Base-by-base conservation (phyloP, 176 grass and related monocot genomes). In the Urochloa ruziziensis region DNA sequence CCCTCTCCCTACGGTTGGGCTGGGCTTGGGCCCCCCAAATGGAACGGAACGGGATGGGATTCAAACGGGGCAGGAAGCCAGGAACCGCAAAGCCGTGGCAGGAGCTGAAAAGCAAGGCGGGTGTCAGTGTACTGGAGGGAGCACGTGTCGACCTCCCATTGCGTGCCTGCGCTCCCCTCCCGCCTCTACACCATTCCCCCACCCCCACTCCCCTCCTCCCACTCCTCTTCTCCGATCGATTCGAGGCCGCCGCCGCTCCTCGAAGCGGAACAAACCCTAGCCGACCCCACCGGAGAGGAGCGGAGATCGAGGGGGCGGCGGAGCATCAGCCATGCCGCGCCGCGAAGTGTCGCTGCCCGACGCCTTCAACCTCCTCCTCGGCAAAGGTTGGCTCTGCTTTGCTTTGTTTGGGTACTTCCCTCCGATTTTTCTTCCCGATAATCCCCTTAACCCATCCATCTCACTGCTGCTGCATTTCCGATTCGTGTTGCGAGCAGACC, bases 361-460 rank as follows among this genome's bases (percentile, higher is more conserved):
- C 28, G 28, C 37, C 49, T 67, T 81, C 37, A 29, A 68, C 21
- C 21, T 81, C 28, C 37, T 81, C 61, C 36, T 82, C 49, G 78
- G 78, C 78, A 75, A 54, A 67, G 78, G 85, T 25, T 27, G 70
- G 85, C 15, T 68, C 24, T 42, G 21, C 4, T 42, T 68, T 24
- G 30, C 8, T 65, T 36, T 13, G 47, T 10, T 53, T 21, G 51
- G 52, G 53, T n/a, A n/a, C n/a, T n/a, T n/a, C n/a, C 7, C 53
- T 56, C 1, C 51, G 21, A n/a, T 35, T 35, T 8, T 19, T 19
- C 66, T n/a, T 40, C 64, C 30, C 33, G 10, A 11, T 66, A 23
- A 10, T n/a, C 52, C 17, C 24, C 36, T 10, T 3, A 70, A 29
- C 66, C 10, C 64, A n/a, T 68, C 4, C 4, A 29, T 69, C 33